Evolutionary conservation across 2,329 filamentous ascomycete species (phyloP).

Genomic region (Colletotrichum paranaense): DNA sequence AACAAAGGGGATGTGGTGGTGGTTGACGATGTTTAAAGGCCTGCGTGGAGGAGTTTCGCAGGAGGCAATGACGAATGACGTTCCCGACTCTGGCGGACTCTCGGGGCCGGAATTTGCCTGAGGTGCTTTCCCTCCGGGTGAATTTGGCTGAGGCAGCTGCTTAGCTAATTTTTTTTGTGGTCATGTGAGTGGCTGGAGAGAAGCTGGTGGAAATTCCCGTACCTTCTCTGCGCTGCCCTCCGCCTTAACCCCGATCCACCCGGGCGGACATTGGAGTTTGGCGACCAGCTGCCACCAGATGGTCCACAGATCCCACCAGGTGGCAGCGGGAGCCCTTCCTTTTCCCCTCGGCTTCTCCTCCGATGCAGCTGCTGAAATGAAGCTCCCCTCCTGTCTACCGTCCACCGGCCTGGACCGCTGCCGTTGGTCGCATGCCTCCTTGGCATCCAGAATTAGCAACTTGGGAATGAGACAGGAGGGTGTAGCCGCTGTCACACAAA

Average conservation of each 20-base stretch:
- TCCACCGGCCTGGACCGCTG: background rate
- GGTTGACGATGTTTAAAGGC: background rate
- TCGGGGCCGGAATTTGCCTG: conserved; percentile 5
- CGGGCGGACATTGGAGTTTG: conserved; percentile 11
- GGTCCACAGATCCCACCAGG: rapidly evolving
- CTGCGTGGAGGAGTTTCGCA: conserved; percentile 13
- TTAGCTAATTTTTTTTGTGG: conserved; percentile 27
- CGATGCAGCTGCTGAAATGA: too few species aligned
- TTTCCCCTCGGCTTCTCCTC: background rate
- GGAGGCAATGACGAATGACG: conserved; percentile 36
- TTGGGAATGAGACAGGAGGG: background rate
- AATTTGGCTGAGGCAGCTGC: conserved; percentile 6
- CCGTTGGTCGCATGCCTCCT: too few species aligned
- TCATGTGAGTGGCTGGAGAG: conserved; percentile 33
- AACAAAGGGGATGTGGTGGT: conserved; percentile 10
- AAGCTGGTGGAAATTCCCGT: conserved; percentile 32
- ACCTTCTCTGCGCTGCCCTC: conserved; percentile 14
- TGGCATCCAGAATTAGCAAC: background rate
- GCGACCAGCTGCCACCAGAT: background rate
- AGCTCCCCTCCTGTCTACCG: too few species aligned
- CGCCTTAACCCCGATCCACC: conserved; percentile 19
- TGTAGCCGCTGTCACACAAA: background rate
- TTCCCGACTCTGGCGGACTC: conserved; percentile 15
- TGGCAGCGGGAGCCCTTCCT: background rate
- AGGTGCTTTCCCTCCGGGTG: background rate